Evolutionary conservation across 345 rosid genomes (phyloP).

Genomic region (Physaria fendleri): DNA sequence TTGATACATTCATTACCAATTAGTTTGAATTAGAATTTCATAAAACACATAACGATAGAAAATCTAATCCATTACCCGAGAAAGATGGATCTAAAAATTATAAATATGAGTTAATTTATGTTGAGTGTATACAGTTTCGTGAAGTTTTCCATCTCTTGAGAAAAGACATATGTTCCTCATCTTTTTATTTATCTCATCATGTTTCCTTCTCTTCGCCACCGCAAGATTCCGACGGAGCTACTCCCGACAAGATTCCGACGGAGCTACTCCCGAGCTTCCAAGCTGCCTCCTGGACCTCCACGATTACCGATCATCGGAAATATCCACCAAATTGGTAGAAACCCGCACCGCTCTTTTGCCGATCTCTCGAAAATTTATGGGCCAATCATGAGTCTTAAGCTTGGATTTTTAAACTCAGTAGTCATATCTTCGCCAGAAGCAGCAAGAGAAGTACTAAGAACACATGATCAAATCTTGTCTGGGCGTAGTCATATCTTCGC

Average conservation of each 20-base stretch:
- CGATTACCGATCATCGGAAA: constrained; percentile 35
- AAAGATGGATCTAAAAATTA: neutral
- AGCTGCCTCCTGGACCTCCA: constrained; percentile 14
- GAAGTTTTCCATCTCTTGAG: neutral
- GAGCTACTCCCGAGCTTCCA: neutral
- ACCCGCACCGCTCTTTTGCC: constrained; percentile 25
- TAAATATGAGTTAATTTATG: neutral
- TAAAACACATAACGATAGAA: no score
- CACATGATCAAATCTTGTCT: constrained; percentile 23
- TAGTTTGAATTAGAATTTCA: no score
- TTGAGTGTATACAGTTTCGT: neutral
- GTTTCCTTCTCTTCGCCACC: constrained; percentile 22
- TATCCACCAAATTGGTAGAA: constrained; percentile 29
- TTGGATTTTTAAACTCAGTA: constrained; percentile 13
- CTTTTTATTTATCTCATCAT: constrained; percentile 37
- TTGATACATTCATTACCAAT: no score
- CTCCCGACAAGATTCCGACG: neutral
- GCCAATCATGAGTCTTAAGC: constrained; percentile 33
- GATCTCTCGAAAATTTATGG: constrained; percentile 32
- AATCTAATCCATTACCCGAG: neutral
- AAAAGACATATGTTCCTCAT: neutral
- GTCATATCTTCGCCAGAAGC: constrained; percentile 22
- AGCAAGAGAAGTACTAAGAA: constrained; percentile 17
- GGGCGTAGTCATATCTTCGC: constrained; percentile 17
- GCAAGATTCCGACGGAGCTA: neutral